These are phyloP conservation scores for Chlamydomonas asymmetrica DNA, from an alignment of 139 green algal species.

Conservation along the genomic window DNA sequence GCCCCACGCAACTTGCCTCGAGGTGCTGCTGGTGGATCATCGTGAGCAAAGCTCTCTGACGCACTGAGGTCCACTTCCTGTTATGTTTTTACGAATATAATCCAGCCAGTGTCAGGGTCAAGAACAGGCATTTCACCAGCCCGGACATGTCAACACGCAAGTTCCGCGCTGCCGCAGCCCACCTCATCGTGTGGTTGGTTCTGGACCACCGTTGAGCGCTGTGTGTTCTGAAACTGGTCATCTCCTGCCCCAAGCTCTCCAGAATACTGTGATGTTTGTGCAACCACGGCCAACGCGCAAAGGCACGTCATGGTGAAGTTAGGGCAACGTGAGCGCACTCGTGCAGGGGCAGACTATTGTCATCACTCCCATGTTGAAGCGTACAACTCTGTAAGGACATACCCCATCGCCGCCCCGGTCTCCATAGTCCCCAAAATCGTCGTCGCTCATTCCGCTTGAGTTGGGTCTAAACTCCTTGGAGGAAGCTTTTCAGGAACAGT, in stretches of 20 bases:
- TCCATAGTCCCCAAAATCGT: too few relatives aligned
- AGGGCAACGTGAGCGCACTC: too few relatives aligned
- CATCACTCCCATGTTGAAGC: too few relatives aligned
- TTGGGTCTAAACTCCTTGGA: too few relatives aligned
- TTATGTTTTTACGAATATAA: neutral
- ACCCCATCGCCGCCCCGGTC: too few relatives aligned
- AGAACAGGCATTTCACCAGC: neutral
- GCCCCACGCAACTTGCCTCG: conserved; percentile 3
- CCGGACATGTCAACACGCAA: neutral
- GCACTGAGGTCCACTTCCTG: conserved; percentile 63
- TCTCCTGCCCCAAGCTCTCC: conserved; percentile 12
- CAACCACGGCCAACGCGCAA: too few relatives aligned
- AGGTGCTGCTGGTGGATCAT: conserved; percentile 36
- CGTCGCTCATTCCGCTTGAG: too few relatives aligned
- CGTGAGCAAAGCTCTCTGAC: conserved; percentile 44
- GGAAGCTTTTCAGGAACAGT: too few relatives aligned
- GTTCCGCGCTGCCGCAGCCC: neutral
- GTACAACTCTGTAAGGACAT: too few relatives aligned
- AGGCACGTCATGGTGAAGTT: too few relatives aligned
- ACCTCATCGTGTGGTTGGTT: conserved; percentile 66
- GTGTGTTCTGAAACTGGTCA: conserved; percentile 27
- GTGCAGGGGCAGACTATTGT: too few relatives aligned
- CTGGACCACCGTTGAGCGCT: conserved; percentile 39
- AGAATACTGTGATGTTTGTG: conserved; percentile 6
- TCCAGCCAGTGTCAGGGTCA: neutral